Base-by-base conservation (phyloP, 1,139 yeast genomes). In the Nakaseomyces sp. region DNA sequence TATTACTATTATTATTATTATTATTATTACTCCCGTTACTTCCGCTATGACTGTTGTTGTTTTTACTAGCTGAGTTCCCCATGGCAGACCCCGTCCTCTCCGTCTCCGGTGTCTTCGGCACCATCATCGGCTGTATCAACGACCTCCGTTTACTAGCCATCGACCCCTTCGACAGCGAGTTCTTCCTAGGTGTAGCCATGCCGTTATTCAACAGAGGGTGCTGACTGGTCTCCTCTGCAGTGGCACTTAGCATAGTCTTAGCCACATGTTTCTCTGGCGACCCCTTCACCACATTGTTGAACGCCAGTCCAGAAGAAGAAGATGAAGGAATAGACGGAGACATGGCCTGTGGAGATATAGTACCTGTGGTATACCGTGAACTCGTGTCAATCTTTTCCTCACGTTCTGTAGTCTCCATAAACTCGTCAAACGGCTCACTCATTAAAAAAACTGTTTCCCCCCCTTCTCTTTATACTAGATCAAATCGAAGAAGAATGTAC, bases 71-170 rank as follows among this genome's bases (percentile, higher is more conserved):
- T 26, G 24, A 22, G 9, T 5, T 26, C 8, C 2, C 5, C 13
- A n/a, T n/a, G 5, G n/a, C 29, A 26, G 2, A 9, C n/a, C 32
- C 32, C 18, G 47, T 41, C 8, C 38, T 13, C 8, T 35, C 38
- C 4, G 38, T 12, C 38, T 35, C 38, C 10, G 38, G 38, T 5
- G 38, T 35, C 17, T 20, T 35, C 9, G 58, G 57, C 9, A 59
- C 51, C 9, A 56, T 55, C n/a, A 60, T 48, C 1, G 65, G 63
- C 46, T 58, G 60, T 18, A 60, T 57, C 12, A 60, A 46, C 1
- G 65, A 60, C 41, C 54, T 49, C 39, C 65, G 49, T 37, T 57
- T 58, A 24, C 42, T 51, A 55, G 46, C 32, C 38, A 35, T 22
- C 12, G 36, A 32, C 36, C 36, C 36, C 36, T 51, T 45, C 4